phyloP scores from a whole-genome alignment of 768 basidiomycete species.

The Imleria badia region DNA sequence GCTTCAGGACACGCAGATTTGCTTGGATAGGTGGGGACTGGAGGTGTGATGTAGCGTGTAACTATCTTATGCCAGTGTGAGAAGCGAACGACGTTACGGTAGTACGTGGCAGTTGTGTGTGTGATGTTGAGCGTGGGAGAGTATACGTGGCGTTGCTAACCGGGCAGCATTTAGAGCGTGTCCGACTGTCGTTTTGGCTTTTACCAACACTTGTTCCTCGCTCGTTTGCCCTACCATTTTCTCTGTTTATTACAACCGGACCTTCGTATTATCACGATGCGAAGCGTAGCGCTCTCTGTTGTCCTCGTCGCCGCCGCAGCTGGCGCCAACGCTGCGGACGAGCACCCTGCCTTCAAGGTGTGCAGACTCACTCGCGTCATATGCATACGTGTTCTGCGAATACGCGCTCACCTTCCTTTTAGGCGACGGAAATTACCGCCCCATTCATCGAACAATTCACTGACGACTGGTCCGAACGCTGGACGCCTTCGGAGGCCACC shows the following conservation, averaged over 20 bases:
- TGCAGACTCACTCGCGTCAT: conserved; percentile 22
- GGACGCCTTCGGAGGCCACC: conserved; percentile 96
- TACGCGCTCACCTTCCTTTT: conserved; percentile 3
- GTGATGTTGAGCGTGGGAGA: conserved; percentile 40
- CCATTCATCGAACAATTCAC: conserved; percentile 98
- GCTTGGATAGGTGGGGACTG: conserved; percentile 52
- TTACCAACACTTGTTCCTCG: conserved; percentile 34
- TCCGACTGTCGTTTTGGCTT: conserved; percentile 12
- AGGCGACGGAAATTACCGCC: conserved; percentile 80
- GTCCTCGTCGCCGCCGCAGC: conserved; percentile 68
- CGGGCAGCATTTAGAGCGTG: conserved; percentile 36
- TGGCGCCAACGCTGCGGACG: conserved; percentile 57
- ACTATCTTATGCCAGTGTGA: conserved; percentile 3
- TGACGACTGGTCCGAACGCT: conserved; percentile 84
- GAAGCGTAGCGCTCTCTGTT: conserved; percentile 81
- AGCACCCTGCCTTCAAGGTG: conserved; percentile 71
- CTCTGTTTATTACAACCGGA: conserved; percentile 43
- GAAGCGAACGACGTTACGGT: not conserved
- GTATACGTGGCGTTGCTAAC: conserved; percentile 45
- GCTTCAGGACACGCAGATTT: conserved; percentile 96
- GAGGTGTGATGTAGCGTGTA: conserved; percentile 4
- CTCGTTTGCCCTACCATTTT: conserved; percentile 32
- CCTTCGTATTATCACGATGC: conserved; percentile 76
- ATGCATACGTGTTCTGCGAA: conserved; percentile 10
- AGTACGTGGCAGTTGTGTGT: too few species aligned